A percentile compares a stretch with the other conserved stretches of the same genome.
Conservation (phyloP, 1,139 yeast species). For the Pichia sp. region DNA sequence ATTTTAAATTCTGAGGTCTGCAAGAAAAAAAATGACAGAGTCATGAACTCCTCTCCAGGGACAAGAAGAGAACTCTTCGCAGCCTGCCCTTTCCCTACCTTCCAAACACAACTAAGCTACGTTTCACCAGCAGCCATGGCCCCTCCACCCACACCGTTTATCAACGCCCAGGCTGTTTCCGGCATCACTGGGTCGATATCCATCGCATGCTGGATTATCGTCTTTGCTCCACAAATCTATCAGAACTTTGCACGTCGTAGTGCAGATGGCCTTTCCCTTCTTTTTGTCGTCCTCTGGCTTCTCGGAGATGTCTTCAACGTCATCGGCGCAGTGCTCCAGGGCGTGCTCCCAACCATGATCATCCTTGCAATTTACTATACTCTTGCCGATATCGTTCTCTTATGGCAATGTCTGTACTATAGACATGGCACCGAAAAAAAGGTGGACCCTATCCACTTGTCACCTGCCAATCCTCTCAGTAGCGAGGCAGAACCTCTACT, state of each 20-base stretch:
- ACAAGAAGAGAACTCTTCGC: not conserved
- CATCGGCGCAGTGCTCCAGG: conserved; percentile 81
- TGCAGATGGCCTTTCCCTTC: conserved; percentile 79
- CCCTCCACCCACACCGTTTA: conserved; percentile 56
- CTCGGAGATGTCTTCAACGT: conserved; percentile 90
- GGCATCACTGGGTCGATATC: conserved; percentile 91
- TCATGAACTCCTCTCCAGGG: not conserved
- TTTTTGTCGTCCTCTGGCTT: conserved; percentile 81
- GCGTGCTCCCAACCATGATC: conserved; percentile 88
- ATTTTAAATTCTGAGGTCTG: not conserved
- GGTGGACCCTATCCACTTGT: conserved; percentile 73
- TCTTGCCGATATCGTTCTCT: conserved; percentile 76
- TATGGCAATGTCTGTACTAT: conserved; percentile 77
- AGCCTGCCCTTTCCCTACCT: not conserved
- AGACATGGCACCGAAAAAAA: conserved; percentile 42
- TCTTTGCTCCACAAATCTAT: conserved; percentile 93
- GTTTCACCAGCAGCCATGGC: conserved; percentile 33
- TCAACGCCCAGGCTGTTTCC: conserved; percentile 75
- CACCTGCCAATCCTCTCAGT: conserved; percentile 83
- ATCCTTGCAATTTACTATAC: conserved; percentile 89
- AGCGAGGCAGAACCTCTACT: conserved; percentile 45
- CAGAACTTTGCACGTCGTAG: conserved; percentile 82
- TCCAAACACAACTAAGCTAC: not conserved
- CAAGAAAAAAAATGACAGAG: not conserved
- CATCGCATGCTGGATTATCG: conserved; percentile 95